phyloP scores from a whole-genome alignment of 2,329 filamentous ascomycete species.

The Fusarium sp. region DNA sequence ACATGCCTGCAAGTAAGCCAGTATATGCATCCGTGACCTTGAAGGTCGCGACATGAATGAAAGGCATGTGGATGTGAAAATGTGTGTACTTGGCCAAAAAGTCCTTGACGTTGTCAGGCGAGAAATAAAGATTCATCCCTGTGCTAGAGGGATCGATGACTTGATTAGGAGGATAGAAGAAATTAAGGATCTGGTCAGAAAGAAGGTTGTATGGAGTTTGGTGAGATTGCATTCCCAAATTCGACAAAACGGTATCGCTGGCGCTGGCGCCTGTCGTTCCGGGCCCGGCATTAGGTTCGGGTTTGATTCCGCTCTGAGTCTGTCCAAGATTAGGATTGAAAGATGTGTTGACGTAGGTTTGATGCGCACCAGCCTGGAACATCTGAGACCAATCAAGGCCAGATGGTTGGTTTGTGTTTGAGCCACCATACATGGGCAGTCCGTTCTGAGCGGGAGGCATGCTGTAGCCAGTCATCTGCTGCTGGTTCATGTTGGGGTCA shows the following conservation, averaged over 20 bases:
- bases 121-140: constrained; percentile 72
- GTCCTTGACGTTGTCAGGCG: constrained; percentile 76
- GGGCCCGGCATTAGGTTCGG: constrained; percentile 70
- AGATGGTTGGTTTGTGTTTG: constrained; percentile 71
- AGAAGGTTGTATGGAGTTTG: constrained; percentile 67
- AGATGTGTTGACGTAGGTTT: constrained; percentile 72
- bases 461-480: constrained; percentile 74
- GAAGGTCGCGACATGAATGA: constrained; percentile 80
- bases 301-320: constrained; percentile 77
- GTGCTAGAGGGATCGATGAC: constrained; percentile 66
- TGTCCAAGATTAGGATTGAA: constrained; percentile 76
- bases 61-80: constrained; percentile 80
- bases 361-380: constrained; percentile 80
- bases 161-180: constrained; percentile 65
- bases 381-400: constrained; percentile 82
- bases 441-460: constrained; percentile 74
- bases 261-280: constrained; percentile 63
- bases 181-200: constrained; percentile 68
- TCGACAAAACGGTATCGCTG: constrained; percentile 62
- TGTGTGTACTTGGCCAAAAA: constrained; percentile 79
- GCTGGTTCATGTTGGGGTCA: constrained; percentile 73
- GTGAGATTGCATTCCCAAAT: constrained; percentile 62
- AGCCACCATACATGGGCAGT: constrained; percentile 73
- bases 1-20: constrained; percentile 76
- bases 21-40: constrained; percentile 74